A percentile compares a stretch with the other conserved stretches of the same genome.
phyloP scores from a whole-genome alignment of 179 eudicot species.

The Spergularia azorica region DNA sequence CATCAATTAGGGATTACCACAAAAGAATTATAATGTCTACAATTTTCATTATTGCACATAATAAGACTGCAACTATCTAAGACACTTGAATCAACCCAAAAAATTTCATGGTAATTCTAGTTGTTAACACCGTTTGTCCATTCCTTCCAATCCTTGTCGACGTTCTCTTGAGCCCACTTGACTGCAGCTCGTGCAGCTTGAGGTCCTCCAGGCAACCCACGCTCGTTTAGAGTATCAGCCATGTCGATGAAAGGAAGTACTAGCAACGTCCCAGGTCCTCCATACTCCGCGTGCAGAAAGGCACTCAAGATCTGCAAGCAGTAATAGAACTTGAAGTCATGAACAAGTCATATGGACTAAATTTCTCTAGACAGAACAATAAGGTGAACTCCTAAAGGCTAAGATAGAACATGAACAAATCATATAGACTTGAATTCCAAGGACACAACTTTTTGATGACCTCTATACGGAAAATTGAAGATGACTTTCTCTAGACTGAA shows the following conservation, averaged over 20 bases:
- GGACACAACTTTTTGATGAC: too few species aligned
- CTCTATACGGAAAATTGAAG: too few species aligned
- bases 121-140: constrained; percentile 45
- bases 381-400: neutral
- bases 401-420: neutral
- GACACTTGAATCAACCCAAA: neutral
- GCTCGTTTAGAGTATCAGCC: constrained; percentile 78
- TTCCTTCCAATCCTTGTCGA: constrained; percentile 85
- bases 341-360: too few species aligned
- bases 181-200: constrained; percentile 89
- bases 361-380: too few species aligned
- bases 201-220: constrained; percentile 80
- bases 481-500: too few species aligned
- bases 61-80: constrained; percentile 7
- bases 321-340: neutral
- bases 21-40: too few species aligned
- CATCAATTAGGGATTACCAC: too few species aligned
- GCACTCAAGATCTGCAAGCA: constrained; percentile 57
- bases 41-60: too few species aligned
- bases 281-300: constrained; percentile 78
- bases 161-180: constrained; percentile 74
- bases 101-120: neutral
- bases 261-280: constrained; percentile 88
- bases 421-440: too few species aligned
- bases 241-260: constrained; percentile 84